A percentile compares a stretch with the other conserved stretches of the same genome.
Conservation (phyloP, 2,329 filamentous ascomycete genomes). For the Elsinoe ampelina region DNA sequence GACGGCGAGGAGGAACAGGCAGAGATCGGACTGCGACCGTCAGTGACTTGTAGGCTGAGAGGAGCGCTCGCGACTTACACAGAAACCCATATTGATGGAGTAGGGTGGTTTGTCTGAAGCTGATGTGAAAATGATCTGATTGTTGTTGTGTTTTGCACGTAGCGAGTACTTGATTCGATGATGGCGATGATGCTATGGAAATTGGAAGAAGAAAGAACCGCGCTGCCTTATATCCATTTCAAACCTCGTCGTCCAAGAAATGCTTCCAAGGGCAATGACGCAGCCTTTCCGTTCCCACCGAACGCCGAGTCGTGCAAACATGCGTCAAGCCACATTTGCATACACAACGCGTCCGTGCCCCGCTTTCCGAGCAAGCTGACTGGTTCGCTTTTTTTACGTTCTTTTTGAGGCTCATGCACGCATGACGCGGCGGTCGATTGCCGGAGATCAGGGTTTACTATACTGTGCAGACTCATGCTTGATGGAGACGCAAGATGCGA, state of each 20-base stretch:
- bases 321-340: not conserved
- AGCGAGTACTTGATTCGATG: not conserved
- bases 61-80: not conserved
- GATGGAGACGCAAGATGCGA: too few relatives aligned
- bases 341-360: not conserved
- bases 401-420: not conserved
- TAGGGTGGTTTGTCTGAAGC: not conserved
- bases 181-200: not conserved
- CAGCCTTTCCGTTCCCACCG: not conserved
- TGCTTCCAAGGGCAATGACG: not conserved
- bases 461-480: not conserved
- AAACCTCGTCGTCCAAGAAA: not conserved
- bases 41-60: not conserved
- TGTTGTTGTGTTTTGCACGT: not conserved
- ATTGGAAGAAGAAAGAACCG: too few relatives aligned
- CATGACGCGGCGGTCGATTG: conserved; percentile 7
- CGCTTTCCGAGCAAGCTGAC: not conserved
- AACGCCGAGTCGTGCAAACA: conserved; percentile 3
- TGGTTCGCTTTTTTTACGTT: not conserved
- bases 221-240: not conserved
- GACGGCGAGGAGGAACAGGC: conserved; percentile 16
- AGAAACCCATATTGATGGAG: conserved; percentile 12
- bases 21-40: conserved; percentile 10
- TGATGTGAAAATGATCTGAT: not conserved
- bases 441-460: not conserved